Base-by-base conservation (phyloP, 805 yeast genomes). In the Schizosaccharomyces osmophilus region DNA sequence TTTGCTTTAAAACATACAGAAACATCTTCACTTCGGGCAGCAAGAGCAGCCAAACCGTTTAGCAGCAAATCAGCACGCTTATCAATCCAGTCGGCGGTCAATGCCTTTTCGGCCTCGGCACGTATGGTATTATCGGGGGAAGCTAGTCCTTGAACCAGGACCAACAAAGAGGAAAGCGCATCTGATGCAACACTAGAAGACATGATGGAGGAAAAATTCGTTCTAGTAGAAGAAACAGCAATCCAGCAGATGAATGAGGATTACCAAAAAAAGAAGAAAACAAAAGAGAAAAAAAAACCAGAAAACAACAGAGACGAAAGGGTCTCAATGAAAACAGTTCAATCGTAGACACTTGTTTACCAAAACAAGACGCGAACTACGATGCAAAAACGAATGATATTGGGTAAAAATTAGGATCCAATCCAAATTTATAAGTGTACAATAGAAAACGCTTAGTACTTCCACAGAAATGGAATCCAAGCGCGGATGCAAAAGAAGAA, bases 101-200 rank as follows among this genome's bases (percentile, higher is more conserved):
- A 75, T 17, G 77, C 73, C 62, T 75, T 76, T 70, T 90, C 98
- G 8, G 97, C 97, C 32, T 75, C 78, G 6, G 89, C 74, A 69
- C 98, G 84, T 43, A 78, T 71, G 13, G 73, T 68, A 70, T 90
- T 89, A 67, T 89, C 87, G 8, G 94, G 76, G 4, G 97, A 84
- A 8, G 88, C 79, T 64, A 90, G 79, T 22, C 83, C 87, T 64
- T 74, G 72, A 43, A 87, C 73, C 54, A 88, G 77, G 64, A 78
- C 77, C 24, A 73, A 65, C 66, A 87, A 73, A 1, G 79, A 79
- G 42, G 68, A 72, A 62, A 79, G 78, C 54, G 79, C 78, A 45
- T 85, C 87, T 31, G 78, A 77, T 39, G 93, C 83, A 63, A 86
- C 62, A 26, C 19, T 39, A n/a, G 26, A 13, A 24, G 24, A n/a